Percentiles rank a stretch among this genome's conserved stretches.
Evolutionary conservation across 108 stramenopile genomes (phyloP).

Genomic region (Chaetoceros tenuissimus): DNA sequence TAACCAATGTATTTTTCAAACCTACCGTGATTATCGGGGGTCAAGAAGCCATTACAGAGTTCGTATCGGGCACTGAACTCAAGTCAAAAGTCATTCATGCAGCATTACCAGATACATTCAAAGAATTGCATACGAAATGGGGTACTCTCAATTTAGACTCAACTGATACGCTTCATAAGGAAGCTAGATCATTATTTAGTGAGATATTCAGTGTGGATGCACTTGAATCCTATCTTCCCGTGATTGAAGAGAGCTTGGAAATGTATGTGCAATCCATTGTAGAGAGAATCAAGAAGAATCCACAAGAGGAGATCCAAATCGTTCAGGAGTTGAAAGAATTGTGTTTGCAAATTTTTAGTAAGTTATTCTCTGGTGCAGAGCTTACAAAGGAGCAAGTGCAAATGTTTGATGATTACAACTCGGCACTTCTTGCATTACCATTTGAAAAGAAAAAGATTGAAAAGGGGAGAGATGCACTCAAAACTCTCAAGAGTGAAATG

Average conservation of each 20-base stretch:
- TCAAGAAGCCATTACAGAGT: constrained; percentile 16
- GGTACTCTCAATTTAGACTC: constrained; percentile 17
- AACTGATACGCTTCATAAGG: constrained; percentile 10
- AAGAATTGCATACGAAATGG: constrained; percentile 27
- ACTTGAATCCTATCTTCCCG: constrained; percentile 5
- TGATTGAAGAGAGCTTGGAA: constrained; percentile 2
- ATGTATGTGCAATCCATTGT: constrained; percentile 9
- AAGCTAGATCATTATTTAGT: constrained; percentile 11
- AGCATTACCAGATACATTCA: constrained; percentile 17
- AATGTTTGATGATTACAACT: constrained; percentile 20
- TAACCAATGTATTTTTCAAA: constrained; percentile 16
- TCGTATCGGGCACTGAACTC: constrained; percentile 10
- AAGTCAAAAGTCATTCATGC: constrained; percentile 13
- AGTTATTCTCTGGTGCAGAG: constrained; percentile 12
- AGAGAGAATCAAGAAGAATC: constrained; percentile 6
- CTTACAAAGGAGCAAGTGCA: constrained; percentile 16
- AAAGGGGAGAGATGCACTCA: constrained; percentile 4
- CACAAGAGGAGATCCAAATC: constrained; percentile 2
- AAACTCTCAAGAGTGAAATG: constrained; percentile 7
- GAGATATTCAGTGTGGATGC: no score
- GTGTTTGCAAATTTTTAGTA: constrained; percentile 11
- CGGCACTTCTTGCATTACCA: constrained; percentile 9
- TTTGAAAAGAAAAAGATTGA: constrained; percentile 2
- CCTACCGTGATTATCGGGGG: constrained; percentile 18
- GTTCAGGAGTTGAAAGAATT: constrained; percentile 16